Evolutionary conservation across 1,284 basidiomycete genomes (phyloP), one percentile per base, ranked within the genome.

Genomic region (Grifola frondosa): DNA sequence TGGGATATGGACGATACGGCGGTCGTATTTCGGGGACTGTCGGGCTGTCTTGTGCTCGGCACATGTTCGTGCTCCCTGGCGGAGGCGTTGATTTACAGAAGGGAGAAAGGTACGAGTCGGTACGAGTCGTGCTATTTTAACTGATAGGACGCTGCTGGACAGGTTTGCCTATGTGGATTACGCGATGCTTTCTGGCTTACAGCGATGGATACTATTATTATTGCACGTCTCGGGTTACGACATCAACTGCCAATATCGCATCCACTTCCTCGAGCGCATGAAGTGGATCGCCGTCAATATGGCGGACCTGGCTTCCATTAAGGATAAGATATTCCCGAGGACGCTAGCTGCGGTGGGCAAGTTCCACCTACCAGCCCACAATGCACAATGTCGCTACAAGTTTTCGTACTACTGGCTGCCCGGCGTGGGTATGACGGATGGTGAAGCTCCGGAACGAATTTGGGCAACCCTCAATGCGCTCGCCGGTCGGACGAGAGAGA

Each of bases 341-440:
- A n/a, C n/a, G n/a, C n/a, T 33, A 7, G 35, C 26, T 5, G 29
- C 28, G 1, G 41, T 60, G 5, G 58, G 52, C 9, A 58, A 54
- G 32, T 59, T 53, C 24, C 59, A 61, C 34, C 37, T 49, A 4
- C 39, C 40, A 3, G 56, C 45, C 15, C 59, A 61, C 37, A 50
- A 24, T 13, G 19, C 17, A 11, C 19, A 33, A 10, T 61, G 58
- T 29, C 45, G 47, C 3, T 42, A 34, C 7, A 41, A 28, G n/a
- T 53, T 37, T 33, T 59, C 56, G 4, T 46, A 54, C 13, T 42
- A 58, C 33, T 51, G 30, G 15, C 30, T 49, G 2, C 51, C 44
- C 4, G 48, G 59, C 3, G 30, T 31, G 1, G 52, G 36, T n/a
- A 26, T 42, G 35, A 52, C 36, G 2, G 57, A 58, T 26, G 53